Base-by-base conservation (phyloP, 202 grass and related monocot species). In the Panicum virgatum region DNA sequence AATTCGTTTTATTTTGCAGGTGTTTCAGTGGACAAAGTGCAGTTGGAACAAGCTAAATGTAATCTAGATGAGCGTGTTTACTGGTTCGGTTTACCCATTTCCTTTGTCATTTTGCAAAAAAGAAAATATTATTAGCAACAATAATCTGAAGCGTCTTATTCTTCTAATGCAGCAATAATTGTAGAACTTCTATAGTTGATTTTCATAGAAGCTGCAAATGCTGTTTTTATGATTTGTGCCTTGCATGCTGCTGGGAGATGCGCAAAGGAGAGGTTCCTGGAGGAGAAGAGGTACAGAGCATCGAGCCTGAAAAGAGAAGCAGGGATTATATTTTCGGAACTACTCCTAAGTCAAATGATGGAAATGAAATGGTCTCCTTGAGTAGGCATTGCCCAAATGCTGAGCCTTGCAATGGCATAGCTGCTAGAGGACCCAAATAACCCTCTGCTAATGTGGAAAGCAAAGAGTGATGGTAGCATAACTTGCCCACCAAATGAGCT, bases 171-270 rank as follows among this genome's bases (percentile, higher is more conserved):
- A 92, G 90, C 64, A 59, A 92, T 68, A 84, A 77, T n/a, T 96
- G 93, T 75, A 87, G 47, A 71, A 90, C 93, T 36, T 96, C 93
- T 42, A 90, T 92, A 46, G 69, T 89, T 83, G 90, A 96, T 81
- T 88, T 88, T 64, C 93, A 96, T 54, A 80, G 90, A 87, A 92
- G 88, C 83, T 96, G 88, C 82, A 75, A 75, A 12, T 46, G 18
- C 37, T 96, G 93, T 71, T 88, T 51, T 6, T 90, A 89, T 26
- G 88, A 92, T 25, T 65, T 92, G 69, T 96, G 93, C 68, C 69
- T 92, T 39, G 66, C 27, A 14, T 96, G 90, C 71, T 90, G 90
- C n/a, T 14, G 38, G 20, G 93, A 96, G 51, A 78, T 92, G 54
- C 85, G 85, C 74, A 91, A 83, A 48, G 85, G 88, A 45, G 67